Evolutionary conservation across 192 early-diverging fungal species (phyloP).

Genomic region (Gaertneriomyces sp.): DNA sequence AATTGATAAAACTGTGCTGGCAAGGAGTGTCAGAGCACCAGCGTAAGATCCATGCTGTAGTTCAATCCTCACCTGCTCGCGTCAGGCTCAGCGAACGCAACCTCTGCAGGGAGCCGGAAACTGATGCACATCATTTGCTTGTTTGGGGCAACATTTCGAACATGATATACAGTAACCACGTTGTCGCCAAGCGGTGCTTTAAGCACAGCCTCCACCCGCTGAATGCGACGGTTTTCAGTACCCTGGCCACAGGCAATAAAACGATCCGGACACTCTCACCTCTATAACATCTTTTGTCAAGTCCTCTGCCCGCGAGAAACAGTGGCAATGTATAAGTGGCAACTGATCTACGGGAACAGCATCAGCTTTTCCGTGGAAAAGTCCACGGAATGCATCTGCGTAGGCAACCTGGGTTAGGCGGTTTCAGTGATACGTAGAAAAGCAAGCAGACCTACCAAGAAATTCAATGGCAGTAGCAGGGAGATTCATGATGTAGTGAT

Average conservation of each 20-base stretch:
- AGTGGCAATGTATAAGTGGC: conserved; percentile 92
- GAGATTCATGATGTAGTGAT: conserved; percentile 98
- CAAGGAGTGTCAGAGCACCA: no score
- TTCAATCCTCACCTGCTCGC: no score
- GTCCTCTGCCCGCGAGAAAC: conserved; percentile 80
- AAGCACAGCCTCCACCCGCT: conserved; percentile 54
- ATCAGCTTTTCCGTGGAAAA: conserved; percentile 56
- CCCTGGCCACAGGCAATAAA: neutral
- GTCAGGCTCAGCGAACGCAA: conserved; percentile 60
- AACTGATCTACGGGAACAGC: conserved; percentile 47
- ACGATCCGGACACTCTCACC: conserved; percentile 33
- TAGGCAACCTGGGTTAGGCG: neutral
- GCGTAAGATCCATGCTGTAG: no score
- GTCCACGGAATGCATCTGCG: conserved; percentile 83
- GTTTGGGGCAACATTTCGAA: conserved; percentile 94
- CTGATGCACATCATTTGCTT: conserved; percentile 99
- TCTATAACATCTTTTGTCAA: conserved; percentile 54
- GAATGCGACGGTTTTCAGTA: neutral
- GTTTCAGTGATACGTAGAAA: neutral
- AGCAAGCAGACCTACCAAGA: conserved; percentile 53
- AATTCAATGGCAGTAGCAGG: conserved; percentile 97
- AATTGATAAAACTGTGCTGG: no score
- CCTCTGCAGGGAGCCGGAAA: conserved; percentile 70
- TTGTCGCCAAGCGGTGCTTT: conserved; percentile 41
- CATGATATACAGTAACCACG: conserved; percentile 63